A percentile compares a stretch with the other conserved stretches of the same genome.
Evolutionary conservation across 306 rosid species (phyloP).

Genomic region (Quillaja saponaria): DNA sequence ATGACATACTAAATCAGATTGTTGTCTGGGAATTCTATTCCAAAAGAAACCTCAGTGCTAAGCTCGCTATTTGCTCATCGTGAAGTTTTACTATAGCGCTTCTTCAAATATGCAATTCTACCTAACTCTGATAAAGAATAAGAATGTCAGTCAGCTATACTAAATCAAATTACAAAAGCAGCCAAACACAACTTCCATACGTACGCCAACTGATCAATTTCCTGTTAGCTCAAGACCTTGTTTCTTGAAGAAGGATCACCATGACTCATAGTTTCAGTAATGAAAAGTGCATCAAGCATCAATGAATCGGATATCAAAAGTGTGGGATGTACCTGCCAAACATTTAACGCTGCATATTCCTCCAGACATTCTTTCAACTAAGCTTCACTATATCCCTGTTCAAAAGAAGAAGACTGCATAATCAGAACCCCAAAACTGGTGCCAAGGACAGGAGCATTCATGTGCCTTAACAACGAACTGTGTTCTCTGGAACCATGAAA

Average conservation of each 20-base stretch:
- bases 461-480: too few relatives aligned
- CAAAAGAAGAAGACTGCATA: conserved; percentile 16
- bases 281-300: conserved; percentile 55
- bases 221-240: conserved; percentile 1
- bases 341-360: conserved; percentile 96
- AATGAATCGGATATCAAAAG: conserved; percentile 88
- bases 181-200: conserved; percentile 15
- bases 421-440: conserved; percentile 3
- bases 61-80: too few relatives aligned
- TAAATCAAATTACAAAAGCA: conserved; percentile 28
- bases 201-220: conserved; percentile 4
- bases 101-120: conserved; percentile 19
- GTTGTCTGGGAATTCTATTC: too few relatives aligned
- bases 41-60: too few relatives aligned
- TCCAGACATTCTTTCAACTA: conserved; percentile 92
- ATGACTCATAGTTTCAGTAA: background rate
- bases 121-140: conserved; percentile 18
- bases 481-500: background rate
- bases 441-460: too few relatives aligned
- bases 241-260: conserved; percentile 23
- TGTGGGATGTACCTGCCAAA: conserved; percentile 97
- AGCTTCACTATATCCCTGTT: conserved; percentile 97
- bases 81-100: too few relatives aligned
- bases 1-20: too few relatives aligned
- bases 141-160: conserved; percentile 6